phyloP scores from a whole-genome alignment of 768 basidiomycete genomes.

The Suillus ampliporus region DNA sequence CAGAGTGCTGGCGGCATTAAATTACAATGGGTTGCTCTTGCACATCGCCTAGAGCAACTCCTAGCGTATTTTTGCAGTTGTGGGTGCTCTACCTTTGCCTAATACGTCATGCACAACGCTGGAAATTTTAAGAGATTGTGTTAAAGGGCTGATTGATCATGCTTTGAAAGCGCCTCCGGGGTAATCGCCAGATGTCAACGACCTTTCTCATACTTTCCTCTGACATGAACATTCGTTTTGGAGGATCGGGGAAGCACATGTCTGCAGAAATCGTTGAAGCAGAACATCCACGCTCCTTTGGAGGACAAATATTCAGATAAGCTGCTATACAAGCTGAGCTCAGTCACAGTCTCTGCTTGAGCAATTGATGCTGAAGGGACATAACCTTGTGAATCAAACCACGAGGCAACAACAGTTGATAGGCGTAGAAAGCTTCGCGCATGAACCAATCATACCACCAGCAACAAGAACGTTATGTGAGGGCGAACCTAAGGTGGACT shows the following conservation, averaged over 20 bases:
- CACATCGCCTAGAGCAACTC: not conserved
- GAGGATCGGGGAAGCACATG: not conserved
- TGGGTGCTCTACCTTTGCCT: not conserved
- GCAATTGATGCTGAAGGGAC: not conserved
- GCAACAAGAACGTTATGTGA: not conserved
- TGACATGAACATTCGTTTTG: too few species aligned
- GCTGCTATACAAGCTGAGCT: not conserved
- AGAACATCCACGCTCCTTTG: too few species aligned
- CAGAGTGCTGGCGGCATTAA: not conserved
- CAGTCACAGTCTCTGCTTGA: not conserved
- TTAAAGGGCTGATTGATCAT: not conserved
- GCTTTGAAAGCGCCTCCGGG: not conserved
- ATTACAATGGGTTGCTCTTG: not conserved
- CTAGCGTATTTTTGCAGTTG: not conserved
- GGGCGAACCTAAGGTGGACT: not conserved
- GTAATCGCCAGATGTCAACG: too few species aligned
- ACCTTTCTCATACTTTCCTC: not conserved
- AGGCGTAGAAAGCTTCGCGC: not conserved
- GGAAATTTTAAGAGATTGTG: not conserved
- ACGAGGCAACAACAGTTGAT: not conserved
- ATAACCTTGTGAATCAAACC: constrained; percentile 1
- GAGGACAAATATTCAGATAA: not conserved
- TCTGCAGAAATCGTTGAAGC: not conserved
- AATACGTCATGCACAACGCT: too few species aligned
- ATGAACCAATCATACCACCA: not conserved